Evolutionary conservation across 306 rosid genomes (phyloP).

Genomic region (Pyrus bretschneideri): DNA sequence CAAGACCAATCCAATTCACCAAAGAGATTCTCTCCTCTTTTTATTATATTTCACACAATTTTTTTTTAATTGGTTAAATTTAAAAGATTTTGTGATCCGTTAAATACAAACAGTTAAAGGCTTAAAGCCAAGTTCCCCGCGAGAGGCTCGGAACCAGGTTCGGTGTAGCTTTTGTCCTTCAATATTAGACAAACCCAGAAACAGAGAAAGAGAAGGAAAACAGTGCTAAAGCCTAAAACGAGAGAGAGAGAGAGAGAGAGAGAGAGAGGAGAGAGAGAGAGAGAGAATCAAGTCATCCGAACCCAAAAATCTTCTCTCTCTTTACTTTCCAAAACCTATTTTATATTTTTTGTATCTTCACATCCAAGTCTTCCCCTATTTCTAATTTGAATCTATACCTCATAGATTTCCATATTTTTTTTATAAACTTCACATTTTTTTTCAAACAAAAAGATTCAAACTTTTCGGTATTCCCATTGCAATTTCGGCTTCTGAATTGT

Average conservation of each 20-base stretch:
- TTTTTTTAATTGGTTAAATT: background rate
- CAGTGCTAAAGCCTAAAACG: background rate
- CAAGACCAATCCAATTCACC: too few species aligned
- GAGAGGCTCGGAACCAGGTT: conserved; percentile 81
- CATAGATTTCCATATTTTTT: background rate
- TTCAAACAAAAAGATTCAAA: background rate
- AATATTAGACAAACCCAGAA: conserved; percentile 37
- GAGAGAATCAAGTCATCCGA: conserved; percentile 9
- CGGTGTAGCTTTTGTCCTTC: conserved; percentile 39
- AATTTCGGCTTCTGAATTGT: background rate
- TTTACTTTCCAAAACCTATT: conserved; percentile 17
- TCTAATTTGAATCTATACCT: conserved; percentile 18
- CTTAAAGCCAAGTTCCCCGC: conserved; percentile 30
- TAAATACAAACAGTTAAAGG: conserved; percentile 46
- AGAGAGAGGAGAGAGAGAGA: conserved; percentile 28
- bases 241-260: background rate
- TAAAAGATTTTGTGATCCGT: conserved; percentile 16
- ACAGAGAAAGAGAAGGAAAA: background rate
- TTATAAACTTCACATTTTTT: background rate
- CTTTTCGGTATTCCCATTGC: background rate
- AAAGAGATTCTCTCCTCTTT: background rate
- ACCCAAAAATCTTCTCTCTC: conserved; percentile 18
- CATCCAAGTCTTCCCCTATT: conserved; percentile 12
- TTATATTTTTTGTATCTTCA: conserved; percentile 10
- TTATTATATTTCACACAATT: background rate